Evolutionary conservation across 148 eudicot species (phyloP), one percentile per base, ranked within the genome.

Genomic region (Fagopyrum tataricum): DNA sequence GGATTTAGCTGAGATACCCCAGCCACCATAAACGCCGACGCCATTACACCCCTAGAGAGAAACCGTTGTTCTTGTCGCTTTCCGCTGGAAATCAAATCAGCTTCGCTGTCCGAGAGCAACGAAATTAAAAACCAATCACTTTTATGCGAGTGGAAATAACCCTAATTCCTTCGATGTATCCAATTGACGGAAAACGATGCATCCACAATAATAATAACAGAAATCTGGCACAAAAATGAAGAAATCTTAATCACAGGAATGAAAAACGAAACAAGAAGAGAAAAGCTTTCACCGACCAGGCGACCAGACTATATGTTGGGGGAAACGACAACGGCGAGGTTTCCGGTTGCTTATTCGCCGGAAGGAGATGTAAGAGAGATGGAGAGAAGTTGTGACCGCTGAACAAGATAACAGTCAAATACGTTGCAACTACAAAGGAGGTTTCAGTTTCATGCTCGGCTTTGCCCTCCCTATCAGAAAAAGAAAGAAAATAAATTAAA

Each of bases 21-120:
- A 2, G 78, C 66, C 64, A 76, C 73, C 31, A 69, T 69, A 52
- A 72, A 37, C 17, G 73, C 72, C 70, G 71, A 43, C 51, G 72
- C 72, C 72, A 70, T 70, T 70, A 31, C 72, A 43, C 14, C 69
- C 68, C 15, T 42, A 62, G 44, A 37, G 42, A 64, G 3, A n/a
- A 9, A 64, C 69, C 2, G 42, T 1, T 64, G 37, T 39, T 39
- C 69, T 15, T 4, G 15, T 15, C 69, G 43, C 69, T 64, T 39
- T 37, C 69, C 18, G 15, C 69, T 14, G 26, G 69, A 64, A 64
- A 64, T 37, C 69, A 64, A 31, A 64, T 64, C 18, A 37, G 42
- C 5, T 39, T 64, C 69, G 18, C 69, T 61, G 67, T 64, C 69
- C 69, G 18, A 37, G 20, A 64, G 4, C 18, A 31, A 15, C 43